Evolutionary conservation across 2,329 filamentous ascomycete species (phyloP).

Genomic region (Sphaerostilbella broomeana): DNA sequence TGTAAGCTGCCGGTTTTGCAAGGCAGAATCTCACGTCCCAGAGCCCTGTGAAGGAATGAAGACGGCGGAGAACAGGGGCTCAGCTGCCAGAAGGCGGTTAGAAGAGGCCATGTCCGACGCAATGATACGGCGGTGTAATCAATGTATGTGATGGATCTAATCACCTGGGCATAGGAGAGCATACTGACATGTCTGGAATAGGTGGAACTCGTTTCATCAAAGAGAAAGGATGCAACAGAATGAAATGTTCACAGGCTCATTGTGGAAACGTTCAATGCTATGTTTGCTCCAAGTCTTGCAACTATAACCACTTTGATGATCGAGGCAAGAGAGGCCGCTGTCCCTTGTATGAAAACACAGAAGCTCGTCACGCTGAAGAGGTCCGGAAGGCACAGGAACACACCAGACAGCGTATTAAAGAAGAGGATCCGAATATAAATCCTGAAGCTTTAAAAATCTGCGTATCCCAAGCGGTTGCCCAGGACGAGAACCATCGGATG

Average conservation of each 20-base stretch:
- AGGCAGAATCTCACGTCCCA: constrained; percentile 62
- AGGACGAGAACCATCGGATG: neutral
- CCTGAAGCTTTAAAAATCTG: constrained; percentile 52
- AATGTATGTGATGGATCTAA: constrained; percentile 37
- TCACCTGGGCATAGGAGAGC: too few relatives aligned
- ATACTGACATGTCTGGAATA: too few relatives aligned
- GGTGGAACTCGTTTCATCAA: constrained; percentile 74
- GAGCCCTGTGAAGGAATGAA: constrained; percentile 67
- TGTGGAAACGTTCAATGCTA: constrained; percentile 57
- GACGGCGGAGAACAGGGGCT: constrained; percentile 50
- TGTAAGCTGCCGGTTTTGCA: constrained; percentile 63
- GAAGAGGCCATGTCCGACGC: constrained; percentile 83
- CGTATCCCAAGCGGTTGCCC: constrained; percentile 46
- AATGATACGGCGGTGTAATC: constrained; percentile 69
- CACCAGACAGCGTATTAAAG: constrained; percentile 47
- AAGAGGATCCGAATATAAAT: constrained; percentile 55
- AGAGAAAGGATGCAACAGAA: constrained; percentile 74
- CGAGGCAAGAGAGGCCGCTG: constrained; percentile 44
- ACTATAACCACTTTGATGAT: constrained; percentile 67
- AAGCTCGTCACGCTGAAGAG: constrained; percentile 56
- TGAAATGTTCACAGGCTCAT: constrained; percentile 56
- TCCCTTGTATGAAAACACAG: constrained; percentile 58
- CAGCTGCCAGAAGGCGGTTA: constrained; percentile 57
- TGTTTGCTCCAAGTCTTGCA: constrained; percentile 59
- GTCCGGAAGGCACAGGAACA: constrained; percentile 54